Evolutionary conservation across 2,329 filamentous ascomycete species (phyloP).

Genomic region (Colletotrichum sidae): DNA sequence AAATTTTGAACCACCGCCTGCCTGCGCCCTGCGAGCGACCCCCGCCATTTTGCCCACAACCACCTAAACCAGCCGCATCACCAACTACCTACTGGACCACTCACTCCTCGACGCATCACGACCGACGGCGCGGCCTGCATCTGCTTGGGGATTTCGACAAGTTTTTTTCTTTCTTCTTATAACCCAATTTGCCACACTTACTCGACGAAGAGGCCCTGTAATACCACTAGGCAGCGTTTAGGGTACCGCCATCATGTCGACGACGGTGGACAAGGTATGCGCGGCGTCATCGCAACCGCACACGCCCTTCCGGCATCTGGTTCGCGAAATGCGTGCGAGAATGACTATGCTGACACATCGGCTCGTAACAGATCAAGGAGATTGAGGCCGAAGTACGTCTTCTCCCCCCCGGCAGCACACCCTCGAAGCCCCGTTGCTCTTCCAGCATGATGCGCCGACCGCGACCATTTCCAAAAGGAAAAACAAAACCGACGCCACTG

Average conservation of each 20-base stretch:
- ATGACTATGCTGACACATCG: not conserved
- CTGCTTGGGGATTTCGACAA: not conserved
- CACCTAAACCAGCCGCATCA: constrained; percentile 15
- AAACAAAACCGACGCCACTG: no score
- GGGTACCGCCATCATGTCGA: constrained; percentile 79
- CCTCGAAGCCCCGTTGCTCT: not conserved
- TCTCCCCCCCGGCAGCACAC: constrained; percentile 23
- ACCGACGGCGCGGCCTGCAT: not conserved
- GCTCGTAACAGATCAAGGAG: constrained; percentile 81
- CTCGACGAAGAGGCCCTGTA: no score
- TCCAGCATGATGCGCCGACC: no score
- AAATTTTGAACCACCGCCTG: constrained; percentile 51
- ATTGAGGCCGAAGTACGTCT: constrained; percentile 89
- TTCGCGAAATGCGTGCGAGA: no score
- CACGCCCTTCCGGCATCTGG: not conserved
- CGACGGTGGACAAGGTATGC: constrained; percentile 93
- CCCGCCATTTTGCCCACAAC: constrained; percentile 34
- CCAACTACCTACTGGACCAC: not conserved
- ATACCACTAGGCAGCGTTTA: no score
- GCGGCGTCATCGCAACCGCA: not conserved
- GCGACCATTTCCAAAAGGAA: no score
- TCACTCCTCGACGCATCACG: not conserved
- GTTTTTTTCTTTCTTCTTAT: no score
- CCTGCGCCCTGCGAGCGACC: constrained; percentile 35
- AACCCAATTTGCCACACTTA: no score